Base-by-base conservation (phyloP, 768 basidiomycete genomes). In the Auricularia cornea region DNA sequence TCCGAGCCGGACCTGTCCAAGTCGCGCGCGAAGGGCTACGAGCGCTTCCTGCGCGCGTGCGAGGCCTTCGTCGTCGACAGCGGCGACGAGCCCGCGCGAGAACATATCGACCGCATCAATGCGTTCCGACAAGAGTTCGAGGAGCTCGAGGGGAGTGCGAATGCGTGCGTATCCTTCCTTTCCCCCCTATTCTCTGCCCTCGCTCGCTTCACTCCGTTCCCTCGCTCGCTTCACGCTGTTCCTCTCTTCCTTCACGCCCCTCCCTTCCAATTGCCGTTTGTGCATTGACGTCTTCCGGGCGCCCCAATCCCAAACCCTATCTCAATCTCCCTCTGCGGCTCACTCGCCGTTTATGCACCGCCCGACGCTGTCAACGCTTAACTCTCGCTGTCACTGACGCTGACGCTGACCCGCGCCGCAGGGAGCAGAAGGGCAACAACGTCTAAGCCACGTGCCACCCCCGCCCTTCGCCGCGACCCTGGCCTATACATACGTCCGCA, bases 1-100 rank as follows among this genome's bases (percentile, higher is more conserved):
- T 82, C 82, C 40, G 89, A 90, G 67, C 89, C 89, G 2, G 86
- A 90, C 65, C 60, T 80, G n/a, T 87, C 86, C 0, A 76, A 79
- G 32, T 70, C 75, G 3, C 81, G 83, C 12, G 77, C 77, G 3
- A 84, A 85, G 65, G 85, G 86, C 63, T 77, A 90, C 1, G 84
- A 88, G 28, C 80, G 84, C 26, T 91, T 84, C 66, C 74, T 90
- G 29, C 84, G 89, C 3, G 28, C 12, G 26, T 57, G 14, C 28
- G 12, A 57, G 28, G 54, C 30, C 10, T 28, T 28, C 28, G 6
- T 57, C 30, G 66, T 70, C 1, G 59, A 33, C 54, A 12, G 11
- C 28, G 48, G 72, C 26, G 65, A 74, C 11, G 74, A 77, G 3
- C 59, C 73, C 26, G 76, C 77, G 30, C 66, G 68, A 48, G 78